These are phyloP conservation scores for Lipomyces chichibuensis DNA, from an alignment of 805 yeast genomes.

Conservation along the genomic window DNA sequence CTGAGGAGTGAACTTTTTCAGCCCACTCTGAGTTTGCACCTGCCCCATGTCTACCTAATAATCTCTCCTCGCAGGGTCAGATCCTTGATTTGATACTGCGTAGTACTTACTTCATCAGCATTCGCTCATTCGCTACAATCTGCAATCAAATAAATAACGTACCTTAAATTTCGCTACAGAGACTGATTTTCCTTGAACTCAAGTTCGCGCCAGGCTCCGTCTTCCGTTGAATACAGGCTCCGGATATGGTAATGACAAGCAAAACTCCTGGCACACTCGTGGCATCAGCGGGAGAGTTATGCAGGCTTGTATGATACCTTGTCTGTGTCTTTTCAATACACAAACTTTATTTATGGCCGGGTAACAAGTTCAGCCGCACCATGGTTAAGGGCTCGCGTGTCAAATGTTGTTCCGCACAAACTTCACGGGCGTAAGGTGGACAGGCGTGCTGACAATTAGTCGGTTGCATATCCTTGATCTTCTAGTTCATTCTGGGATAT, in stretches of 20 bases:
- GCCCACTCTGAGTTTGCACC: slow-evolving; percentile 25
- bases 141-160: background rate
- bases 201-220: background rate
- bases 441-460: background rate
- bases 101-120: background rate
- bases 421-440: too few species aligned
- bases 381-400: background rate
- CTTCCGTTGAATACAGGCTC: background rate
- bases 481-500: background rate
- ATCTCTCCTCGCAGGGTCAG: background rate
- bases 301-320: background rate
- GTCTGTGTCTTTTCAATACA: background rate
- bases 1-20: slow-evolving; percentile 31
- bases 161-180: background rate
- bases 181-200: background rate
- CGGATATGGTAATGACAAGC: background rate
- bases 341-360: background rate
- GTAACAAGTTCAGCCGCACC: background rate
- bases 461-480: background rate
- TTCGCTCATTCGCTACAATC: background rate
- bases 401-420: too few species aligned
- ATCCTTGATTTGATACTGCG: background rate
- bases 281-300: too few species aligned
- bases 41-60: slow-evolving; percentile 28
- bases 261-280: too few species aligned